Evolutionary conservation across 192 early-diverging fungal species (phyloP), one percentile per base, ranked within the genome.

Genomic region (Coemansia aciculifera): DNA sequence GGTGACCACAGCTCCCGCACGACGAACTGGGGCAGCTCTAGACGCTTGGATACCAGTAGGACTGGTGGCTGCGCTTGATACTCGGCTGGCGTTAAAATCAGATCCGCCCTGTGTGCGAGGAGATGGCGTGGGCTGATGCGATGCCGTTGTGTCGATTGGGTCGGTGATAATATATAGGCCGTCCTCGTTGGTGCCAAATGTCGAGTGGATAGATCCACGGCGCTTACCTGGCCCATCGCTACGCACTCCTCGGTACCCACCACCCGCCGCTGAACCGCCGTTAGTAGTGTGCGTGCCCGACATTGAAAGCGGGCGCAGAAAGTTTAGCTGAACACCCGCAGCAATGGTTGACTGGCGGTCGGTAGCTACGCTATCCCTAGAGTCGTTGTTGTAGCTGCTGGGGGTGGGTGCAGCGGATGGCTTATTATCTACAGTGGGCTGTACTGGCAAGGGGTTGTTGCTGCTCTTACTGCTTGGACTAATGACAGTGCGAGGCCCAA

Each of bases 171-270:
- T 46, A 23, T 32, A 64, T 19, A 68, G 67, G 23, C 23, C 21
- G 23, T 68, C 69, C 31, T 68, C 64, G 2, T 42, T 54, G 13
- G 64, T 13, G 54, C 29, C 61, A 31, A 81, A 76, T 48, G 74
- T 59, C 2, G 74, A 69, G 54, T 61, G 71, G 23, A 81, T 29
- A 9, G 79, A 81, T 31, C 64, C 71, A 27, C 79, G 79, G 3
- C 74, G 74, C 31, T 59, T 69, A 11, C 42, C 24, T 7, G 59
- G 67, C 7, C 49, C 62, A 12, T 71, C 68, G 62, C 23, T 73
- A 62, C 71, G 71, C 62, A 81, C 63, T 7, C 68, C 74, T 38
- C 79, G 79, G 42, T 77, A 81, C n/a, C 66, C 70, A 5, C 40
- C 37, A 27, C 32, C 65, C 23, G 65, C 27, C 15, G 11, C 9